Conservation (phyloP, 768 basidiomycete genomes). For the Suillus ampliporus region DNA sequence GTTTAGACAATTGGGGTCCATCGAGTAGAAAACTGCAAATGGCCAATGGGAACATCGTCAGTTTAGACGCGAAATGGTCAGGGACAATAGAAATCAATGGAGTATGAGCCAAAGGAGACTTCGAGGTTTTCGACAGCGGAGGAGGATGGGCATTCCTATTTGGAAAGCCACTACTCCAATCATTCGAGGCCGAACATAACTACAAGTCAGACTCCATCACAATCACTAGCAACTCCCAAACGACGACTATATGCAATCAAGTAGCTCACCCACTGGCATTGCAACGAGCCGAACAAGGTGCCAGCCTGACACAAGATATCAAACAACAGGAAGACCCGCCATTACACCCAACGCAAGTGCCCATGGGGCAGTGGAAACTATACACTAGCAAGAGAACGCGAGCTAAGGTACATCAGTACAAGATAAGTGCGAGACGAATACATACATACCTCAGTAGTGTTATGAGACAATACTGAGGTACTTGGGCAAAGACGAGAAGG, state of each 20-base stretch:
- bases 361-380: too few species aligned
- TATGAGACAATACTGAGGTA: too few species aligned
- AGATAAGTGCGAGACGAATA: too few species aligned
- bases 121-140: too few species aligned
- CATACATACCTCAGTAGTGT: too few species aligned
- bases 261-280: neutral
- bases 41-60: conserved; percentile 34
- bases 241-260: neutral
- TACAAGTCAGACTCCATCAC: conserved; percentile 21
- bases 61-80: conserved; percentile 16
- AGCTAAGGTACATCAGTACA: too few species aligned
- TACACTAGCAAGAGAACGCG: too few species aligned
- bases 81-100: conserved; percentile 2
- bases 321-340: too few species aligned
- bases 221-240: neutral
- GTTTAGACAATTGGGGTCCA: conserved; percentile 12
- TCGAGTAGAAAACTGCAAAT: conserved; percentile 33
- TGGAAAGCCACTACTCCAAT: conserved; percentile 33
- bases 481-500: too few species aligned
- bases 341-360: too few species aligned
- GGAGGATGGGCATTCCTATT: conserved; percentile 36
- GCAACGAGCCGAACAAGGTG: neutral
- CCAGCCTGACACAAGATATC: neutral
- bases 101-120: neutral
- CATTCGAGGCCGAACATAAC: conserved; percentile 30